phyloP scores from a whole-genome alignment of 2,329 filamentous ascomycete species.

The Nakataea oryzae region DNA sequence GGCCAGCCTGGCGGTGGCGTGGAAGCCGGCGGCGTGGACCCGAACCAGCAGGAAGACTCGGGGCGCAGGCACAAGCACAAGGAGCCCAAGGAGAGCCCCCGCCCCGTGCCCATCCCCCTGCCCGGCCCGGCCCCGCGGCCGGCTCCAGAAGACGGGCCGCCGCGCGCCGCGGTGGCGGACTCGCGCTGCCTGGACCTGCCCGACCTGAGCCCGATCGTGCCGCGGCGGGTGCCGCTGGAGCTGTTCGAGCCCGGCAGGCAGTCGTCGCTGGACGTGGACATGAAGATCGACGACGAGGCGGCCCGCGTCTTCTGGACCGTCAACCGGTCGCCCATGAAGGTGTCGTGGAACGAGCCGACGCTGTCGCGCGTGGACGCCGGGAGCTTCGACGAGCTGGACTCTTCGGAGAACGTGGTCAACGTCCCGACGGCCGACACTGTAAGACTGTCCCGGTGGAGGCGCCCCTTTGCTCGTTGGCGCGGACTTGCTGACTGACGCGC shows the following conservation, averaged over 20 bases:
- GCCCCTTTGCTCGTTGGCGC: not conserved
- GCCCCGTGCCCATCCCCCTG: no score
- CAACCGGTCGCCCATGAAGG: conserved; percentile 16
- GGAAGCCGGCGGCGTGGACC: no score
- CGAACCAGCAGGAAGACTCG: no score
- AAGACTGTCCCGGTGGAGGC: no score
- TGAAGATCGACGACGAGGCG: conserved; percentile 4
- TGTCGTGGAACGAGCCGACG: conserved; percentile 24
- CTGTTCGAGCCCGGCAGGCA: conserved; percentile 7
- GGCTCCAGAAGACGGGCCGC: no score
- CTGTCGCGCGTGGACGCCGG: conserved; percentile 17
- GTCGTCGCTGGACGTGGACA: not conserved
- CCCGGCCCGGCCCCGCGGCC: no score
- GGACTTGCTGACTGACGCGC: not conserved
- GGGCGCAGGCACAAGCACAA: no score
- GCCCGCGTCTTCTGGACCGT: conserved; percentile 16
- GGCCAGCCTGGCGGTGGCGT: no score
- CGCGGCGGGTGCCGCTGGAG: conserved; percentile 8
- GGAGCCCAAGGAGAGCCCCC: no score
- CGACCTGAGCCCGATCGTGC: conserved; percentile 11
- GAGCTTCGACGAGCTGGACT: conserved; percentile 13
- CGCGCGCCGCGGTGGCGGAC: not conserved
- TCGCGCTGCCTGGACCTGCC: conserved; percentile 9
- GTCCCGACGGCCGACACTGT: conserved; percentile 9
- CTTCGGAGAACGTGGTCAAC: conserved; percentile 7